A percentile compares a stretch with the other conserved stretches of the same genome.
Conservation (phyloP, 352 stramenopile species). For the Phytophthora megakarya region DNA sequence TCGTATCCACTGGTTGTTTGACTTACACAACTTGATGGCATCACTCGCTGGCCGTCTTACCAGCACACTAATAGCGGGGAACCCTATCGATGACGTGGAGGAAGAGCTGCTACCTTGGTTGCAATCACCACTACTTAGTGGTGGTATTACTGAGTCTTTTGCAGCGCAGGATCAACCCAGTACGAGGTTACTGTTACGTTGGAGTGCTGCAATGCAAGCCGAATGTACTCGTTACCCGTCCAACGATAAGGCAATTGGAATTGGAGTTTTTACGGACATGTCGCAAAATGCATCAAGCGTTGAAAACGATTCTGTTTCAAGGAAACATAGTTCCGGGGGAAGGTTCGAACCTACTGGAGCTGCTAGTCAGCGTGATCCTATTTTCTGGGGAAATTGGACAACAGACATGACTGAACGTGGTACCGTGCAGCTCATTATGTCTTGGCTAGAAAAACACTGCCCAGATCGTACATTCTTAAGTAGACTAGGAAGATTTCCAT, state of each 20-base stretch:
- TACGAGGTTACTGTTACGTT: slow-evolving; percentile 27
- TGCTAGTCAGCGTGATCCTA: slow-evolving; percentile 41
- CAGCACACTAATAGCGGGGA: slow-evolving; percentile 74
- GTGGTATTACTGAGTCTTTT: slow-evolving; percentile 46
- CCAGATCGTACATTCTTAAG: slow-evolving; percentile 83
- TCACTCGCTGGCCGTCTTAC: slow-evolving; percentile 73
- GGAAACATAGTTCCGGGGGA: slow-evolving; percentile 26
- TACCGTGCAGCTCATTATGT: slow-evolving; percentile 61
- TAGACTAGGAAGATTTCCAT: slow-evolving; percentile 71
- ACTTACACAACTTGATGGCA: slow-evolving; percentile 76
- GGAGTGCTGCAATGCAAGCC: slow-evolving; percentile 44
- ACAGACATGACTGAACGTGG: slow-evolving; percentile 64
- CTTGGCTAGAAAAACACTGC: slow-evolving; percentile 74
- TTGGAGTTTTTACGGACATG: slow-evolving; percentile 7
- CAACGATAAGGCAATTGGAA: slow-evolving; percentile 8
- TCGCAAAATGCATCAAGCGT: slow-evolving; percentile 7
- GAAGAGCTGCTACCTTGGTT: slow-evolving; percentile 86
- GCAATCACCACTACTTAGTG: slow-evolving; percentile 81
- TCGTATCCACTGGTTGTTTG: slow-evolving; percentile 82
- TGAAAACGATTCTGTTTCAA: slow-evolving; percentile 19
- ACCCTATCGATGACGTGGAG: slow-evolving; percentile 76
- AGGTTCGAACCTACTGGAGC: slow-evolving; percentile 21
- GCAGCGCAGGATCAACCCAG: slow-evolving; percentile 1
- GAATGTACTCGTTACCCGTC: slow-evolving; percentile 38
- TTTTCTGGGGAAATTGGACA: slow-evolving; percentile 63